Conservation (phyloP, 306 rosid genomes). For the Acacia crassicarpa region DNA sequence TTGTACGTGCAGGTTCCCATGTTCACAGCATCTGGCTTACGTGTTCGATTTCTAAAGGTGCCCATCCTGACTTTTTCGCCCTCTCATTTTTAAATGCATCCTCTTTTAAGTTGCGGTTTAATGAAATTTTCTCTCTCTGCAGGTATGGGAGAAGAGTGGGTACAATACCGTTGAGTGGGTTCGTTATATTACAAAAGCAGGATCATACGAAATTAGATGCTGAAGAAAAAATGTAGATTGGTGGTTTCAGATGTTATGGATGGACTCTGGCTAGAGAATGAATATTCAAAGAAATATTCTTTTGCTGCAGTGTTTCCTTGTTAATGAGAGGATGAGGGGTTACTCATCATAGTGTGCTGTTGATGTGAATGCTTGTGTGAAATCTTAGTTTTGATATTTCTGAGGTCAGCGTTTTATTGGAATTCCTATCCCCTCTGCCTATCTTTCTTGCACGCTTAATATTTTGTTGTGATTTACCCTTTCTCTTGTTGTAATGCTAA, state of each 20-base stretch:
- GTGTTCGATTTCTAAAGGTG: slow-evolving; percentile 97
- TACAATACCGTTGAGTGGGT: slow-evolving; percentile 99
- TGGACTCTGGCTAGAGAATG: slow-evolving; percentile 20
- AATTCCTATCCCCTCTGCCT: not conserved
- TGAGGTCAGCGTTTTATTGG: slow-evolving; percentile 26
- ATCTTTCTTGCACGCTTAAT: not conserved
- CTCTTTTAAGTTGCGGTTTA: not conserved
- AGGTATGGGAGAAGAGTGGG: slow-evolving; percentile 99
- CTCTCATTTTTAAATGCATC: not conserved
- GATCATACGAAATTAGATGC: slow-evolving; percentile 93
- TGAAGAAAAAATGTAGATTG: slow-evolving; percentile 43
- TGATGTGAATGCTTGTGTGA: slow-evolving; percentile 29
- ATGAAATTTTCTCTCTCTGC: slow-evolving; percentile 27
- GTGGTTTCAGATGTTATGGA: not conserved
- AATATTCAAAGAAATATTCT: not conserved
- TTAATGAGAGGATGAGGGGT: slow-evolving; percentile 10
- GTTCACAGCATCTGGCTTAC: slow-evolving; percentile 95
- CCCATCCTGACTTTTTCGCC: not conserved
- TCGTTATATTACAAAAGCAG: slow-evolving; percentile 94
- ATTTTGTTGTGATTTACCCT: slow-evolving; percentile 20
- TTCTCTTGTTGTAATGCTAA: slow-evolving; percentile 20
- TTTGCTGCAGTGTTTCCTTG: slow-evolving; percentile 8
- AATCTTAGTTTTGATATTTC: slow-evolving; percentile 9
- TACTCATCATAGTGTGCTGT: slow-evolving; percentile 22
- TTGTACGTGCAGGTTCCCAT: slow-evolving; percentile 66